A percentile compares a stretch with the other conserved stretches of the same genome.
Evolutionary conservation across 345 rosid genomes (phyloP).

Genomic region (Euphorbia peplus): DNA sequence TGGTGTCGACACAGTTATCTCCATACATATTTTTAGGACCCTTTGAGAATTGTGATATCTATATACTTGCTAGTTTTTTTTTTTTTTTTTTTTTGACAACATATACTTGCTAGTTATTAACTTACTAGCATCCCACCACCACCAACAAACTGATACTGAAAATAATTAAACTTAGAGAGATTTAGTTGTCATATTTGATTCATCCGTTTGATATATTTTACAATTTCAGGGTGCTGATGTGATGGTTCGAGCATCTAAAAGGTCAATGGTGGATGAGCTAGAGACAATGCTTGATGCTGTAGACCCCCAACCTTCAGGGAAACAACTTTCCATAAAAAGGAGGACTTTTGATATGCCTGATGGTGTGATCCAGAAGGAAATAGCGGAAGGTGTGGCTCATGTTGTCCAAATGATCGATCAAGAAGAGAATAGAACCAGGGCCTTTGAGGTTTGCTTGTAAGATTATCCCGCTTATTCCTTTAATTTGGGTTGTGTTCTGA

Average conservation of each 20-base stretch:
- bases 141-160: neutral
- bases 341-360: constrained; percentile 93
- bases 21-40: neutral
- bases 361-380: constrained; percentile 56
- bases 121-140: neutral
- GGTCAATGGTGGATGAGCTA: constrained; percentile 82
- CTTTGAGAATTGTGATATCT: neutral
- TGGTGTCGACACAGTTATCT: too few species aligned
- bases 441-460: constrained; percentile 33
- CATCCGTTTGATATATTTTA: neutral
- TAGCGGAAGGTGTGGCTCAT: constrained; percentile 79
- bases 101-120: neutral
- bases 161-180: neutral
- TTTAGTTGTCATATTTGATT: neutral
- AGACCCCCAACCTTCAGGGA: constrained; percentile 78
- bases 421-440: constrained; percentile 33
- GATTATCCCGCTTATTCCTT: neutral
- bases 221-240: constrained; percentile 64
- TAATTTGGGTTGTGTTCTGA: neutral
- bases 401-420: constrained; percentile 70
- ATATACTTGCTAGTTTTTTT: too few species aligned
- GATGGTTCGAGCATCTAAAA: constrained; percentile 76
- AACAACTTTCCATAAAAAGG: constrained; percentile 64
- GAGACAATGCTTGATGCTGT: constrained; percentile 90
- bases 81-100: too few species aligned